Base-by-base conservation (phyloP, 352 stramenopile species). In the Thraustochytrium sp. region DNA sequence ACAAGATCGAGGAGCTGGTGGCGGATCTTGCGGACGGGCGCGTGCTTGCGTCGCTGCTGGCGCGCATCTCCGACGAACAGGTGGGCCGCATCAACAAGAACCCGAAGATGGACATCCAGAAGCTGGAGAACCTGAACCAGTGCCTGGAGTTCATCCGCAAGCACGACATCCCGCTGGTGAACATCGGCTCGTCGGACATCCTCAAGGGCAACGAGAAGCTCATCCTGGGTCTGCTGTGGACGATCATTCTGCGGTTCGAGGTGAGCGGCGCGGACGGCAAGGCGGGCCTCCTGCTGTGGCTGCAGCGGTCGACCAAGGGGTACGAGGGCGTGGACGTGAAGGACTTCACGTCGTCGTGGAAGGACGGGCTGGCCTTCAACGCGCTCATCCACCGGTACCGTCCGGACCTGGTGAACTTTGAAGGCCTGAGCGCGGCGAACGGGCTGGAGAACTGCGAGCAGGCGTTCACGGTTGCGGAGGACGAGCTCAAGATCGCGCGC, bases 171-270 rank as follows among this genome's bases (percentile, higher is more conserved):
- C 94, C 92, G 85, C 84, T 96, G 68, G 95, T 92, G 18, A 96
- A 96, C 89, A 92, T 96, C 42, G 92, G 92, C 53, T 96, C 92
- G 65, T 93, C 90, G n/a, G 92, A 96, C 84, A 95, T 96, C 63
- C 84, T 96, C 53, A 92, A 96, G 72, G 92, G 92, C 86, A 96
- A 96, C 88, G 91, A 94, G 78, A 95, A 95, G 86, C 90, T 96
- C 51, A 90, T 96, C 76, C 88, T 96, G 13, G 92, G 92, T 13
- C 90, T 96, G 84, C 94, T 96, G 89, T 96, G 92, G 92, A 96
- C 92, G 82, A 92, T 96, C 53, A 96, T 96, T 77, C 94, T 96
- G 88, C 89, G 91, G 64, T 96, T 96, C 82, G 92, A 91, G 75
- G 92, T 96, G n/a, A 93, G 90, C 2, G 92, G 92, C 76, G 95